These are phyloP conservation scores for Fistulinella prunicolor DNA, from an alignment of 768 basidiomycete genomes.

Conservation along the genomic window DNA sequence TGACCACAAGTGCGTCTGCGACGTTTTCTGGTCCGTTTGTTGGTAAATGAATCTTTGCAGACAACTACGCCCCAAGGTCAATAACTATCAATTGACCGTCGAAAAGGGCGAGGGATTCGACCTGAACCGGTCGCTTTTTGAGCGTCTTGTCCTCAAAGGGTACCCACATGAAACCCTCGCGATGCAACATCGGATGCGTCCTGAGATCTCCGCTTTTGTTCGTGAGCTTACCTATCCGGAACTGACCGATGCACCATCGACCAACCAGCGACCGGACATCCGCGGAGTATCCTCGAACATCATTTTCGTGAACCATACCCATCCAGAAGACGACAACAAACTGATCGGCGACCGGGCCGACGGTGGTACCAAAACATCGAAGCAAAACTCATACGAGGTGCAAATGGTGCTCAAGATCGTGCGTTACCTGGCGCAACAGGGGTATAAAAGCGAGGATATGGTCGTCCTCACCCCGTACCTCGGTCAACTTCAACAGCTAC, in stretches of 20 bases:
- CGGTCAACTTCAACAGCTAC: constrained; percentile 55
- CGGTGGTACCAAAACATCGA: constrained; percentile 46
- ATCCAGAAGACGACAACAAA: constrained; percentile 50
- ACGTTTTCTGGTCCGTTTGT: background rate
- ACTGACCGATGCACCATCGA: constrained; percentile 52
- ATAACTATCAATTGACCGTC: constrained; percentile 58
- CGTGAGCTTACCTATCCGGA: constrained; percentile 67
- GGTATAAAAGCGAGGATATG: constrained; percentile 57
- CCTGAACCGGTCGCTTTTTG: constrained; percentile 64
- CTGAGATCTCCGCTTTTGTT: constrained; percentile 63
- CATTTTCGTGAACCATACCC: constrained; percentile 57
- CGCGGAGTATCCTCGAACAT: constrained; percentile 55
- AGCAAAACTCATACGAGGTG: constrained; percentile 58
- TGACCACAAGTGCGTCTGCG: constrained; percentile 57
- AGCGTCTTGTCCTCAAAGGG: constrained; percentile 56
- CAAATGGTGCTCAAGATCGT: constrained; percentile 64
- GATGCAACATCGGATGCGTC: constrained; percentile 70
- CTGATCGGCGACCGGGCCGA: constrained; percentile 45
- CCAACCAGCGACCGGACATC: constrained; percentile 46
- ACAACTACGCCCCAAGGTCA: constrained; percentile 71
- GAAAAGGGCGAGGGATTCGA: constrained; percentile 70
- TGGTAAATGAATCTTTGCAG: constrained; percentile 31
- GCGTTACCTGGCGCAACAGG: constrained; percentile 63
- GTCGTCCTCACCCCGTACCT: constrained; percentile 72
- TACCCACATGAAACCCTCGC: constrained; percentile 58